Percentiles rank a stretch among this genome's conserved stretches.
phyloP scores from a whole-genome alignment of 2,329 filamentous ascomycete genomes.

The Chaetomiaceae sp. region DNA sequence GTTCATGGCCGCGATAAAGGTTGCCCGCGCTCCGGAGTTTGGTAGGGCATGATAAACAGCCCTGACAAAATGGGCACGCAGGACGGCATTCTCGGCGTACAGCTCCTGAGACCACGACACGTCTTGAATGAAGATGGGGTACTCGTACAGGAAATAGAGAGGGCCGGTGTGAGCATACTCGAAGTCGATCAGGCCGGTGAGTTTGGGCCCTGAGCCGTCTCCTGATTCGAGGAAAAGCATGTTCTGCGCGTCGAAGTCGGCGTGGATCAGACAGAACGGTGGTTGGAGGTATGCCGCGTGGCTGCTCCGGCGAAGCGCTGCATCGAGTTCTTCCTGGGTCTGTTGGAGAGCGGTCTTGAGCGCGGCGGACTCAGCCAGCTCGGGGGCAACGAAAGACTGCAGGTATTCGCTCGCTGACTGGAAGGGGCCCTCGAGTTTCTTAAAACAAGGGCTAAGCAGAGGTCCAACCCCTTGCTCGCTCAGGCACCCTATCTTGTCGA shows the following conservation, averaged over 20 bases:
- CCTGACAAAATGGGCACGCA: conserved; percentile 6
- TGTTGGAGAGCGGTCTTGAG: background rate
- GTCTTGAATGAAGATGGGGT: conserved; percentile 10
- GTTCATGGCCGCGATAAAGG: conserved; percentile 5
- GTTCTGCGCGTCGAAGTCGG: conserved; percentile 7
- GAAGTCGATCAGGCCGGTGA: conserved; percentile 8
- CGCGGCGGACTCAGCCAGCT: background rate
- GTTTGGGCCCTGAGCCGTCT: background rate
- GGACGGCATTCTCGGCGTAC: conserved; percentile 4
- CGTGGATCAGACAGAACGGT: conserved; percentile 4
- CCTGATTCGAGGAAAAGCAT: conserved; percentile 2
- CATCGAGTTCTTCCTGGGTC: background rate
- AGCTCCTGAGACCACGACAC: conserved; percentile 2
- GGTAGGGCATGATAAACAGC: background rate
- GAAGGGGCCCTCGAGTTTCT: conserved; percentile 2
- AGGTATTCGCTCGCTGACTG: background rate
- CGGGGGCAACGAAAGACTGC: background rate
- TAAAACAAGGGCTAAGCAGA: background rate
- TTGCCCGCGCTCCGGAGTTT: background rate
- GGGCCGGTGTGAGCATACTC: conserved; percentile 5
- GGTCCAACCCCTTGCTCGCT: conserved; percentile 2
- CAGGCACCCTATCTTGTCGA: conserved; percentile 7
- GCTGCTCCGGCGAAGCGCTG: background rate
- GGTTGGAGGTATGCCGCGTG: background rate
- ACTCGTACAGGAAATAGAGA: conserved; percentile 9